A percentile compares a stretch with the other conserved stretches of the same genome.
phyloP scores from a whole-genome alignment of 2,329 filamentous ascomycete genomes.

The Fusarium bulbicola region DNA sequence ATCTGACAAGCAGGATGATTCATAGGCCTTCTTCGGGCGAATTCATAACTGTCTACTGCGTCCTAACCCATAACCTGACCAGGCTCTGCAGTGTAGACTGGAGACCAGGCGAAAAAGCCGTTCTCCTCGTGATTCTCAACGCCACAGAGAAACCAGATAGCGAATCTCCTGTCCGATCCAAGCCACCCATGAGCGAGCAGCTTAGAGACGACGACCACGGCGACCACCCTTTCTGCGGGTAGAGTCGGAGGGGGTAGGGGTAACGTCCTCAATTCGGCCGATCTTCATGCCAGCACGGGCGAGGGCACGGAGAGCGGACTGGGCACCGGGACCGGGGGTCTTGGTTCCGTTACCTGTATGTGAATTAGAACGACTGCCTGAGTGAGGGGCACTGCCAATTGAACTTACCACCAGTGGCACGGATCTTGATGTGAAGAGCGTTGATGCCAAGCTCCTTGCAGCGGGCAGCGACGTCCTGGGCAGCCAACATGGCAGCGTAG shows the following conservation, averaged over 20 bases:
- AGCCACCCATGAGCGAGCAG: constrained; percentile 39
- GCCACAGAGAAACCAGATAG: constrained; percentile 66
- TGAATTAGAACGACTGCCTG: constrained; percentile 6
- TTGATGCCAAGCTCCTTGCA: constrained; percentile 79
- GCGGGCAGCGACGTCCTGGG: constrained; percentile 94
- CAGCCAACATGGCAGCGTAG: constrained; percentile 99
- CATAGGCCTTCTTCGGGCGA: constrained; percentile 56
- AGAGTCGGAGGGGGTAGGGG: constrained; percentile 98
- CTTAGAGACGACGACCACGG: constrained; percentile 99
- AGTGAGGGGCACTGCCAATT: neutral
- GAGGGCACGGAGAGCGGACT: constrained; percentile 98
- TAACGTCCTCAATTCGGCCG: constrained; percentile 99
- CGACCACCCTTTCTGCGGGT: constrained; percentile 99
- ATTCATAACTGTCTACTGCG: constrained; percentile 54
- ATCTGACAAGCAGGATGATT: constrained; percentile 49
- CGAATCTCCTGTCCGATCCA: constrained; percentile 51
- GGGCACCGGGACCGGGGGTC: constrained; percentile 98
- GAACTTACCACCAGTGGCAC: constrained; percentile 91
- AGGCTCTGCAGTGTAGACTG: constrained; percentile 62
- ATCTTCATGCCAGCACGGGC: constrained; percentile 99
- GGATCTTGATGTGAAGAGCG: constrained; percentile 99
- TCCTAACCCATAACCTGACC: constrained; percentile 43
- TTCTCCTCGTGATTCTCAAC: constrained; percentile 79
- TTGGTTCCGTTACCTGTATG: constrained; percentile 93
- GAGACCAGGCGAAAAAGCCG: constrained; percentile 73